Percentiles rank a stretch among this genome's conserved stretches.
Evolutionary conservation across 257 asterid species (phyloP).

Genomic region (Przewalskia tangutica): DNA sequence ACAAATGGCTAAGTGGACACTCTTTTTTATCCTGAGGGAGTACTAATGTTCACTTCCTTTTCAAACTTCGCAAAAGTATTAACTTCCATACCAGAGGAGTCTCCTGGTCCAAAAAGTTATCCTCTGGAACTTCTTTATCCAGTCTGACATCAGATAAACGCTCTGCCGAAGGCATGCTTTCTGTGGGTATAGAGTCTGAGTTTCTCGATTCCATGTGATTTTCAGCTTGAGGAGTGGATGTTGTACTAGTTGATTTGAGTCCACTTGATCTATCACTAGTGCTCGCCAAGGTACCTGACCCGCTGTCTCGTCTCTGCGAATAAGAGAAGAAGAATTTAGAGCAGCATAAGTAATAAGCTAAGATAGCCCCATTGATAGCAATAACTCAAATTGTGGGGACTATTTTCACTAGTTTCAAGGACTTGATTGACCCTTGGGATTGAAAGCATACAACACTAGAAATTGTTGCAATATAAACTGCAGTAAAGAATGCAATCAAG

Average conservation of each 20-base stretch:
- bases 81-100: slow-evolving; percentile 58
- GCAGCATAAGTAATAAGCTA: slow-evolving; percentile 13
- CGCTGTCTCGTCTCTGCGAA: slow-evolving; percentile 73
- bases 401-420: background rate
- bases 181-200: slow-evolving; percentile 58
- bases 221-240: slow-evolving; percentile 90
- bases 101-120: slow-evolving; percentile 53
- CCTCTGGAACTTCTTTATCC: slow-evolving; percentile 47
- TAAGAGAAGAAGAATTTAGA: background rate
- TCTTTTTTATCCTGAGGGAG: too few relatives aligned
- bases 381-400: background rate
- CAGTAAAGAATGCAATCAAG: background rate
- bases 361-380: background rate
- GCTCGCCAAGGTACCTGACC: slow-evolving; percentile 66
- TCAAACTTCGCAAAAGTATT: background rate
- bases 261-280: slow-evolving; percentile 95
- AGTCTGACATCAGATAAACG: slow-evolving; percentile 47
- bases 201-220: slow-evolving; percentile 57
- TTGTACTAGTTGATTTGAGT: slow-evolving; percentile 63
- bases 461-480: background rate
- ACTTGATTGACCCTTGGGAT: background rate
- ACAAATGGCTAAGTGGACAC: too few relatives aligned
- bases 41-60: background rate
- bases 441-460: slow-evolving; percentile 5
- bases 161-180: slow-evolving; percentile 52